Conservation (phyloP, 2,329 filamentous ascomycete genomes). For the Corinectria fuckeliana region DNA sequence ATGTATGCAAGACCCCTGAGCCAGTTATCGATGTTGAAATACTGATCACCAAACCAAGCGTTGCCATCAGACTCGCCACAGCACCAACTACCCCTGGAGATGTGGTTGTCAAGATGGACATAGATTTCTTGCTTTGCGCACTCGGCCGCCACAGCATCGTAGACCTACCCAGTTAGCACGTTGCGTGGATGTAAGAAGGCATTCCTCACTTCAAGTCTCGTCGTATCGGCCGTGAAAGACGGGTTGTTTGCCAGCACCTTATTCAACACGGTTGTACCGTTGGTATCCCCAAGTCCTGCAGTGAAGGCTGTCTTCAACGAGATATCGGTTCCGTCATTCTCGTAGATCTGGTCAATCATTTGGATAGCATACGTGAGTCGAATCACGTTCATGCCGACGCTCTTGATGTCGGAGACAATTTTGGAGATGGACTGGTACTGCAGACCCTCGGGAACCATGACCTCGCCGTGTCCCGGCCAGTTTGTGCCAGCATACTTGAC, state of each 20-base stretch:
- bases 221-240: conserved; percentile 59
- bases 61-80: conserved; percentile 62
- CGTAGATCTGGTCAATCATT: conserved; percentile 66
- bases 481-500: conserved; percentile 63
- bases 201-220: conserved; percentile 53
- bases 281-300: conserved; percentile 55
- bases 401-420: conserved; percentile 63
- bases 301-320: conserved; percentile 53
- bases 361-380: conserved; percentile 69
- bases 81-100: conserved; percentile 65
- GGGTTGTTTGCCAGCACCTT: conserved; percentile 65
- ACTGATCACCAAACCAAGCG: conserved; percentile 65
- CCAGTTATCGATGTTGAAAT: conserved; percentile 67
- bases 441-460: conserved; percentile 70
- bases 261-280: conserved; percentile 58
- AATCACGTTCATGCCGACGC: conserved; percentile 67
- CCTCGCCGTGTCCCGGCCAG: conserved; percentile 66
- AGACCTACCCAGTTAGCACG: conserved; percentile 39
- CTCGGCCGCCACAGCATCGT: conserved; percentile 67
- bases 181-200: background rate
- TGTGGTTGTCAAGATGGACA: conserved; percentile 67
- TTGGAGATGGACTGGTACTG: conserved; percentile 64
- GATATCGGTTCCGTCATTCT: conserved; percentile 54
- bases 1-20: conserved; percentile 65
- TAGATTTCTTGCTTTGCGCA: conserved; percentile 61